Evolutionary conservation across 2,329 filamentous ascomycete genomes (phyloP).

Genomic region (Colletotrichum lentis): DNA sequence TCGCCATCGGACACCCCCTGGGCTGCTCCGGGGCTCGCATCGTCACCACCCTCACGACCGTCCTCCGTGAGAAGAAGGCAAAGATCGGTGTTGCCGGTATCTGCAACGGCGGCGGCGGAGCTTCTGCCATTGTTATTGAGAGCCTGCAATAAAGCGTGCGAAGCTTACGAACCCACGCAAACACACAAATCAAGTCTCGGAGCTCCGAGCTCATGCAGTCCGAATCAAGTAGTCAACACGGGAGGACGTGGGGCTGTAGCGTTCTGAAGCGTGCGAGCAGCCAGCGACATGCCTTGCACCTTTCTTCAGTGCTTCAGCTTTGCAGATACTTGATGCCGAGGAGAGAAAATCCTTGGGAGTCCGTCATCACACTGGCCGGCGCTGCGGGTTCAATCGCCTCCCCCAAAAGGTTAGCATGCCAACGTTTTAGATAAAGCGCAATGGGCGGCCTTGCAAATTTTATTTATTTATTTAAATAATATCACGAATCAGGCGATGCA

Average conservation of each 20-base stretch:
- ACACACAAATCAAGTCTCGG: background rate
- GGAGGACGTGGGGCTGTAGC: slow-evolving; percentile 17
- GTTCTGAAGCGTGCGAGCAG: background rate
- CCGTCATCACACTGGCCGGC: slow-evolving; percentile 1
- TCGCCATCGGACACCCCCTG: slow-evolving; percentile 94
- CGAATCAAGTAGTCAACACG: slow-evolving; percentile 12
- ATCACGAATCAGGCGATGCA: slow-evolving; percentile 31
- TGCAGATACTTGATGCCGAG: slow-evolving; percentile 5
- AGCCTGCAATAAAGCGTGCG: slow-evolving; percentile 59
- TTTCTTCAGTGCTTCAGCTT: background rate
- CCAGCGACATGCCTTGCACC: background rate
- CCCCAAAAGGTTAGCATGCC: slow-evolving; percentile 27
- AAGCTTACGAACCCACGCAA: background rate
- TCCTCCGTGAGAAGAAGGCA: slow-evolving; percentile 87
- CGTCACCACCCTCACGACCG: slow-evolving; percentile 86
- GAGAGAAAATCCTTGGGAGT: background rate
- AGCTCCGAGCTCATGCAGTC: slow-evolving; percentile 27
- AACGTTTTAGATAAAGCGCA: slow-evolving; percentile 36
- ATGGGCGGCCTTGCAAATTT: slow-evolving; percentile 23
- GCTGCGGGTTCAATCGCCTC: background rate
- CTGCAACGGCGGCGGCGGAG: slow-evolving; percentile 97
- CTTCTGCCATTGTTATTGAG: slow-evolving; percentile 93
- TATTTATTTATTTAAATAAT: slow-evolving; percentile 30
- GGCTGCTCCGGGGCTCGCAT: slow-evolving; percentile 95
- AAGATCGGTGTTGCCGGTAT: slow-evolving; percentile 96